A percentile compares a stretch with the other conserved stretches of the same genome.
Evolutionary conservation across 768 basidiomycete species (phyloP).

Genomic region (Mycena metata): DNA sequence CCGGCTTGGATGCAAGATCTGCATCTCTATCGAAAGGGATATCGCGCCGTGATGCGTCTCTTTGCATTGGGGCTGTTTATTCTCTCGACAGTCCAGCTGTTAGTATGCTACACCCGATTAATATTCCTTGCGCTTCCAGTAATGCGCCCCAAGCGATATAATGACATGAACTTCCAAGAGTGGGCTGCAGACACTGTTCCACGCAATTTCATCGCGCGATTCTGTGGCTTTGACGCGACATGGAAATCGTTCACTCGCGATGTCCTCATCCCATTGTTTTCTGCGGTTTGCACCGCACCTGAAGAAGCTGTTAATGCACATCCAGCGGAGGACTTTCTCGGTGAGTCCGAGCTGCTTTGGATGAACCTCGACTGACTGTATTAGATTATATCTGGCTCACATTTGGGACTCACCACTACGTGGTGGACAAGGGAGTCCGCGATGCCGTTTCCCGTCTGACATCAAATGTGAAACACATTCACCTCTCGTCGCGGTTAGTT

Average conservation of each 20-base stretch:
- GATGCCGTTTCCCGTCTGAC: slow-evolving; percentile 70
- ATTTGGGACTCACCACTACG: slow-evolving; percentile 77
- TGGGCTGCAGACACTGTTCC: slow-evolving; percentile 64
- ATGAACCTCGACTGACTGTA: neutral
- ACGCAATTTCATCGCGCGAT: slow-evolving; percentile 53
- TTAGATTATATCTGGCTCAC: slow-evolving; percentile 81
- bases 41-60: slow-evolving; percentile 40
- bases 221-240: slow-evolving; percentile 60
- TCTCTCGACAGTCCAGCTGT: slow-evolving; percentile 57
- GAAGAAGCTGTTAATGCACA: slow-evolving; percentile 66
- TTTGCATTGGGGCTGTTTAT: slow-evolving; percentile 56
- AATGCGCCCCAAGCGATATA: slow-evolving; percentile 39
- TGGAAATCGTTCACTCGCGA: slow-evolving; percentile 68
- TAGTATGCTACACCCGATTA: slow-evolving; percentile 56
- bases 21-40: slow-evolving; percentile 39
- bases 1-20: slow-evolving; percentile 54
- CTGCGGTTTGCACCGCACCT: slow-evolving; percentile 79
- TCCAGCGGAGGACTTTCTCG: slow-evolving; percentile 76
- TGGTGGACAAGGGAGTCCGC: slow-evolving; percentile 69
- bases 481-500: slow-evolving; percentile 66
- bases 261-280: slow-evolving; percentile 75
- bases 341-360: slow-evolving; percentile 50
- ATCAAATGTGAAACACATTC: slow-evolving; percentile 60
- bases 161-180: slow-evolving; percentile 58
- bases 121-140: slow-evolving; percentile 47